Percentiles rank a stretch among this genome's conserved stretches.
Evolutionary conservation across 2,329 filamentous ascomycete species (phyloP).

Genomic region (Colletotrichum sp.): DNA sequence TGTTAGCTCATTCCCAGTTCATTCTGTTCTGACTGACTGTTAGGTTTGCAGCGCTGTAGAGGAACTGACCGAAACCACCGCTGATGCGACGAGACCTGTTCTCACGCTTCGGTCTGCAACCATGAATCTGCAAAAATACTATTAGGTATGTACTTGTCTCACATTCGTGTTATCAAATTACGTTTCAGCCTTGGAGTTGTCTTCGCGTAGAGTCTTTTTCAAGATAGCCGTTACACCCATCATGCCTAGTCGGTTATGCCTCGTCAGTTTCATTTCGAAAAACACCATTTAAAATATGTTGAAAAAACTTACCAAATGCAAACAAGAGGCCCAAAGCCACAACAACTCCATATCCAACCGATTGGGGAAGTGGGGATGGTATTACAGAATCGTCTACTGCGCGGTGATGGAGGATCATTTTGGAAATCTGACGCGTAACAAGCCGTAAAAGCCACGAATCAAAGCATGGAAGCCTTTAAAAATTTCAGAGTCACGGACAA

Average conservation of each 20-base stretch:
- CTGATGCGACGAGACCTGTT: constrained; percentile 56
- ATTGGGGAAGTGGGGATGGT: constrained; percentile 4
- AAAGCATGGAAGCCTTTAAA: neutral
- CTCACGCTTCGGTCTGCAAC: constrained; percentile 56
- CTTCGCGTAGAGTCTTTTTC: constrained; percentile 54
- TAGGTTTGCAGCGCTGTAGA: neutral
- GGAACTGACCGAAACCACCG: constrained; percentile 46
- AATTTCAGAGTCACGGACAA: neutral
- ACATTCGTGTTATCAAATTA: neutral
- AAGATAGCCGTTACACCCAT: constrained; percentile 49
- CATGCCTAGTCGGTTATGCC: constrained; percentile 45
- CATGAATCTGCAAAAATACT: constrained; percentile 45
- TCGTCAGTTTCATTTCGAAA: constrained; percentile 34
- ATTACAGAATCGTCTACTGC: neutral
- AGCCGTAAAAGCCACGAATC: neutral
- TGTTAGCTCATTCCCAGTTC: neutral
- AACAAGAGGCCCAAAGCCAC: neutral
- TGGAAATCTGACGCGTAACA: neutral
- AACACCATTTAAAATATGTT: neutral
- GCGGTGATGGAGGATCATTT: neutral
- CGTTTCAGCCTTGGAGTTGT: constrained; percentile 58
- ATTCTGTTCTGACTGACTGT: neutral
- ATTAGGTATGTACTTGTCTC: neutral
- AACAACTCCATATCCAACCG: neutral
- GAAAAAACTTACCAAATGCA: neutral